Base-by-base conservation (phyloP, 192 early-diverging fungal species). In the Diversispora epigaea region DNA sequence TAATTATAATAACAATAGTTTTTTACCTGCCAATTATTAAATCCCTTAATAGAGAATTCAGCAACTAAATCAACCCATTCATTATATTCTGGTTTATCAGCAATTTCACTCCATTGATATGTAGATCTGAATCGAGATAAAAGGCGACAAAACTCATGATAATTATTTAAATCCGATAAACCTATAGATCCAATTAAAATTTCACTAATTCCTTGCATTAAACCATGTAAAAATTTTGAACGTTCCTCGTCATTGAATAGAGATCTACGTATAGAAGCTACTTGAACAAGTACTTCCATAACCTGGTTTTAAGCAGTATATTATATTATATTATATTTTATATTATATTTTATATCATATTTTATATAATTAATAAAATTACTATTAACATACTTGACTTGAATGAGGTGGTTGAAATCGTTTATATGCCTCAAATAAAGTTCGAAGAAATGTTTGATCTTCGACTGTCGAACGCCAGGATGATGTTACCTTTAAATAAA, bases 61-160 rank as follows among this genome's bases (percentile, higher is more conserved):
- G 86, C 87, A 44, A 92, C 77, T 6, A 86, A 47, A 3, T 90
- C 80, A 54, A 92, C 85, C 89, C 89, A 92, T 41, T 89, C 84
- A 8, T 80, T 76, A 82, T 91, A 95, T 43, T 85, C 84, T 4
- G 86, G 80, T 57, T 84, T 85, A 41, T 95, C 93, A 40, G 89
- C 84, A n/a, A 97, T 87, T 73, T 96, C 94, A 41, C 82, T 79
- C 65, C 94, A 76, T 63, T 94, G 92, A 77, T 95, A 91, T 19
- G 93, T 91, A 56, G 89, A 85, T 81, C 92, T 89, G 76, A 96
- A 91, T 43, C 94, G 85, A 39, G 91, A 88, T 54, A 97, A 84
- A 78, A 95, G 81, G 17, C 94, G 86, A 73, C 93, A 92, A 73
- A 96, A 87, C 66, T 96, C 93, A 68, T 96, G 93, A 80, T 92